These are phyloP conservation scores for Neopestalotiopsis rosae DNA, from an alignment of 2,329 filamentous ascomycete species.

Conservation along the genomic window DNA sequence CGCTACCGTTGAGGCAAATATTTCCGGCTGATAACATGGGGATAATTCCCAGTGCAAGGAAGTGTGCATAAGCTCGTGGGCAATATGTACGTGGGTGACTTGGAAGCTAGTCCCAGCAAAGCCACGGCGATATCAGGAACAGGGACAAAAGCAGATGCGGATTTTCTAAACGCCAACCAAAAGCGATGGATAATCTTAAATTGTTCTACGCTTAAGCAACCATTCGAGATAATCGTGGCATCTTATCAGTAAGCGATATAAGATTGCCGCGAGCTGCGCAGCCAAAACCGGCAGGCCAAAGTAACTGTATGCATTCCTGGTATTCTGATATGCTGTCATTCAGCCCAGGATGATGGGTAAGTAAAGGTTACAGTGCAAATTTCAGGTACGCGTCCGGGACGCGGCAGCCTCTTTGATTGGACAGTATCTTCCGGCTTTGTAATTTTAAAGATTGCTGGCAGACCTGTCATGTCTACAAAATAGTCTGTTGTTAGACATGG, in stretches of 20 bases:
- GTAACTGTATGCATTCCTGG: neutral
- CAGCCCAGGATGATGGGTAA: too few relatives aligned
- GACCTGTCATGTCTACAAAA: neutral
- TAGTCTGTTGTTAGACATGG: neutral
- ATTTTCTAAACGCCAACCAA: neutral
- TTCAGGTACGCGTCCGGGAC: neutral
- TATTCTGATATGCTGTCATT: too few relatives aligned
- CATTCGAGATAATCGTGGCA: neutral
- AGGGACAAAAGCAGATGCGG: neutral
- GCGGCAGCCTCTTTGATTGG: neutral
- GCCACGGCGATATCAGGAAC: neutral
- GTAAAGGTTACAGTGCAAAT: neutral
- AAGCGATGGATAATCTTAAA: too few relatives aligned
- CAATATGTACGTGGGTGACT: too few relatives aligned
- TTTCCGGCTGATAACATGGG: too few relatives aligned
- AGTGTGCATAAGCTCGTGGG: neutral
- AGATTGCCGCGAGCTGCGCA: neutral
- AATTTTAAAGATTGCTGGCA: too few relatives aligned
- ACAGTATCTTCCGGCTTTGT: too few relatives aligned
- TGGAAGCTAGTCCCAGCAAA: neutral
- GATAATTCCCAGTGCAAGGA: too few relatives aligned
- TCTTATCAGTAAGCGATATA: neutral
- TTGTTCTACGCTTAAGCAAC: too few relatives aligned
- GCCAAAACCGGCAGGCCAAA: neutral
- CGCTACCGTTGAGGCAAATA: neutral